These are phyloP conservation scores for Smittium mucronatum DNA, from an alignment of 371 early-diverging fungal species.

Conservation along the genomic window DNA sequence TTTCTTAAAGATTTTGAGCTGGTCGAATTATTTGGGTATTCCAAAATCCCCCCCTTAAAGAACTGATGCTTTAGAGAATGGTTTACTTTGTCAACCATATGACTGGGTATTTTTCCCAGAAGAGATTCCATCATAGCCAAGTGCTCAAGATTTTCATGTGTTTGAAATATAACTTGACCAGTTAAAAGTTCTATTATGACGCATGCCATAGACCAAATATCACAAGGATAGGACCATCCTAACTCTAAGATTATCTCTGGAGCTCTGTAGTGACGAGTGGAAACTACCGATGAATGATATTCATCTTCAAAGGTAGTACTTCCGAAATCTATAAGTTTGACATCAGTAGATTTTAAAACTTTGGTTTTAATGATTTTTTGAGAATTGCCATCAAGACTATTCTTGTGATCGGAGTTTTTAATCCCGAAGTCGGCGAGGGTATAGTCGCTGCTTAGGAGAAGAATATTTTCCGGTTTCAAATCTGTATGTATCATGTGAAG, in stretches of 20 bases:
- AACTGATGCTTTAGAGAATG: conserved; percentile 65
- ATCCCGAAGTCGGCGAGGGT: conserved; percentile 25
- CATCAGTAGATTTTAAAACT: conserved; percentile 53
- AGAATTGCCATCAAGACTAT: not conserved
- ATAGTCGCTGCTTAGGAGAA: conserved; percentile 26
- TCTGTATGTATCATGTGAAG: conserved; percentile 80
- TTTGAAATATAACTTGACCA: conserved; percentile 88
- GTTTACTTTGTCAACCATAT: conserved; percentile 86
- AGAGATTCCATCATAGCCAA: conserved; percentile 93
- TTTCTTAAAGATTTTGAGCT: conserved; percentile 25
- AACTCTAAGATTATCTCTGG: conserved; percentile 89
- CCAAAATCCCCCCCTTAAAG: conserved; percentile 32
- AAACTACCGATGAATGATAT: conserved; percentile 85
- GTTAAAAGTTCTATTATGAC: conserved; percentile 87
- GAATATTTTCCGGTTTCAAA: conserved; percentile 82
- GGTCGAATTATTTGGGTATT: conserved; percentile 22
- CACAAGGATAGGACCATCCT: conserved; percentile 93
- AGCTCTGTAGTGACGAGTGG: conserved; percentile 91
- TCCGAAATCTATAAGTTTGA: conserved; percentile 92
- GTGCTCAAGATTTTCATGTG: conserved; percentile 94
- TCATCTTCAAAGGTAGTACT: conserved; percentile 85
- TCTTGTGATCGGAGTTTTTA: conserved; percentile 1
- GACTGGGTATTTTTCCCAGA: conserved; percentile 92
- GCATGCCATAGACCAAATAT: conserved; percentile 95
- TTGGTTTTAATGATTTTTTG: conserved; percentile 28